phyloP scores from a whole-genome alignment of 495 filamentous ascomycete species.

The Alectoria sarmentosa region DNA sequence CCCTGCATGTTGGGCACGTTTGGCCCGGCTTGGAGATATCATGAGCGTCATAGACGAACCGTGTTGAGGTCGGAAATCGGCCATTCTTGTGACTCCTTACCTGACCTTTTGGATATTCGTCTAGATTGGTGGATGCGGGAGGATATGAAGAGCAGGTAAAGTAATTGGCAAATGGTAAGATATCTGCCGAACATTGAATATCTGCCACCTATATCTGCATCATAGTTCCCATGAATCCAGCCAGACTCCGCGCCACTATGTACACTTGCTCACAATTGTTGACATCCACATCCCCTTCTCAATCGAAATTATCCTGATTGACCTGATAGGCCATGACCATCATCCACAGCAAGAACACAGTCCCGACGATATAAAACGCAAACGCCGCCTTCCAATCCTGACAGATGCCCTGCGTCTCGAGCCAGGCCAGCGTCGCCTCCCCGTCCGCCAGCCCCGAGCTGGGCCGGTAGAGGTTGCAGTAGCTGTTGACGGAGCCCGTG shows the following conservation, averaged over 20 bases:
- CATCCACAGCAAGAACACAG: conserved; percentile 88
- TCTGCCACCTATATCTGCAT: background rate
- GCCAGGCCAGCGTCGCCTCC: conserved; percentile 63
- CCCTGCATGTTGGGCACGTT: too few species aligned
- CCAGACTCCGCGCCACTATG: background rate
- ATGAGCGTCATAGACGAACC: too few species aligned
- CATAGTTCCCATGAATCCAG: background rate
- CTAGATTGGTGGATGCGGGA: too few species aligned
- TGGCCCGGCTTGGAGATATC: too few species aligned
- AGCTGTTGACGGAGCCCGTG: conserved; percentile 62
- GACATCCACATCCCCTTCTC: background rate
- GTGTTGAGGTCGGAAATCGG: too few species aligned
- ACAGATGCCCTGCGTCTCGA: conserved; percentile 51
- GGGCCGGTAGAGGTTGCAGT: conserved; percentile 69
- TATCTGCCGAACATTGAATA: too few species aligned
- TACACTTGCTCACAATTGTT: background rate
- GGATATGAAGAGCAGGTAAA: too few species aligned
- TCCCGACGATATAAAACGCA: conserved; percentile 64
- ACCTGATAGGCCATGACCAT: conserved; percentile 91
- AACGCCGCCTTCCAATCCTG: conserved; percentile 56
- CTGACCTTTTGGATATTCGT: too few species aligned
- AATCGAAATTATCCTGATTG: conserved; percentile 53
- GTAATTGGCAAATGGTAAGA: too few species aligned
- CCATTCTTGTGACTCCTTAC: too few species aligned
- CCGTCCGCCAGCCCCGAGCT: conserved; percentile 48